Evolutionary conservation across 2,329 filamentous ascomycete genomes (phyloP).

Genomic region (Sporothrix humicola): DNA sequence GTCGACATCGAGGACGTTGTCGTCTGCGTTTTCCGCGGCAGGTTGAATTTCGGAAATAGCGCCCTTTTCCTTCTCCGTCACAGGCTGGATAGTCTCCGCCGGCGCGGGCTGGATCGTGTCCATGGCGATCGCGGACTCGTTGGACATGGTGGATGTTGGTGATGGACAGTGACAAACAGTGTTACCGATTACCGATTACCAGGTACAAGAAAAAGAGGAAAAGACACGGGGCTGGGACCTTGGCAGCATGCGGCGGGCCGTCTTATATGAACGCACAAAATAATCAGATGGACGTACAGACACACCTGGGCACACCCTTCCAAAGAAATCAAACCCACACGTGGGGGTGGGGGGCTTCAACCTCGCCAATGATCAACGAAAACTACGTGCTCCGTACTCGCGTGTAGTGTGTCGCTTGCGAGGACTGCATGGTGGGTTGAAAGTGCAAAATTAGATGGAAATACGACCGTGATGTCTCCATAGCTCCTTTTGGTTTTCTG

Average conservation of each 20-base stretch:
- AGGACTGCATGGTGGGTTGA: too few relatives aligned
- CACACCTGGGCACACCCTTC: too few relatives aligned
- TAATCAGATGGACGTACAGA: neutral
- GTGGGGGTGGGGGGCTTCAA: neutral
- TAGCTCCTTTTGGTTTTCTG: neutral
- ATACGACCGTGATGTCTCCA: constrained; percentile 6
- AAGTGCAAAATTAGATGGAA: neutral
- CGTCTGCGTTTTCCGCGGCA: neutral
- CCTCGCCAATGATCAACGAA: neutral
- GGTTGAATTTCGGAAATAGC: neutral
- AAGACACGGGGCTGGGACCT: neutral
- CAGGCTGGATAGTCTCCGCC: neutral
- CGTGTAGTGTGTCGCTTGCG: neutral
- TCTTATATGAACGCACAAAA: constrained; percentile 3
- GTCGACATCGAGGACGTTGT: neutral
- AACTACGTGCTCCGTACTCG: neutral
- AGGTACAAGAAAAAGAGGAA: neutral
- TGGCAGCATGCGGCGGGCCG: neutral
- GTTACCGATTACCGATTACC: neutral
- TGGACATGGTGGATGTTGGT: neutral
- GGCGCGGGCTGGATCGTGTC: constrained; percentile 1
- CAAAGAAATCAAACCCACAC: neutral
- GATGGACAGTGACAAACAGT: neutral
- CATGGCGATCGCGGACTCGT: neutral
- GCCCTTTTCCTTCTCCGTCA: neutral